phyloP scores from a whole-genome alignment of 2,329 filamentous ascomycete genomes.

The Escovopsis sp. region DNA sequence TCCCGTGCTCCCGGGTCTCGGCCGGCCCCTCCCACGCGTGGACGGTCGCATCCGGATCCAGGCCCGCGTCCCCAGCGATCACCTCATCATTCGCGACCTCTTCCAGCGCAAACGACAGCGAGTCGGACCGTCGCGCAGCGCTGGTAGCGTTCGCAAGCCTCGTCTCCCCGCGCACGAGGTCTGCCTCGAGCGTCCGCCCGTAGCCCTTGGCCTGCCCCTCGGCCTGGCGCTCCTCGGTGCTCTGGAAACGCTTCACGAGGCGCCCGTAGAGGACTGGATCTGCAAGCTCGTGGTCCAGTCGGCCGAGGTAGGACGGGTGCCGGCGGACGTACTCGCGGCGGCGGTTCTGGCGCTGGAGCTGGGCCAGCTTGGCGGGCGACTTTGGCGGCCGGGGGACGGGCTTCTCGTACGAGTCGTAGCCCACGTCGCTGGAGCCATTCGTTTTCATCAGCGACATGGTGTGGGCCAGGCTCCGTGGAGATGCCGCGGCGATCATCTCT shows the following conservation, averaged over 20 bases:
- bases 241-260: conserved; percentile 63
- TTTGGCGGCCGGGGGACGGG: conserved; percentile 29
- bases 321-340: conserved; percentile 60
- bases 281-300: conserved; percentile 37
- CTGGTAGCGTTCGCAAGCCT: conserved; percentile 43
- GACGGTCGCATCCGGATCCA: conserved; percentile 13
- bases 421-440: background rate
- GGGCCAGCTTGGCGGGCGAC: conserved; percentile 24
- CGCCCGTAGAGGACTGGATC: conserved; percentile 74
- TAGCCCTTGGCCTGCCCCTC: conserved; percentile 65
- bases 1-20: conserved; percentile 44
- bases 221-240: conserved; percentile 53
- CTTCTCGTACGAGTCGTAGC: conserved; percentile 12
- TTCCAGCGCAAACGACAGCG: no score
- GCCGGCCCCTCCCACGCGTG: conserved; percentile 15
- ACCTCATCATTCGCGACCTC: conserved; percentile 1
- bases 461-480: background rate
- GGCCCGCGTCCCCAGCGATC: background rate
- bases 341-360: conserved; percentile 55
- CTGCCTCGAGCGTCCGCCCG: conserved; percentile 62
- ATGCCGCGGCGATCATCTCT: background rate
- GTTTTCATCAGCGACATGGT: background rate
- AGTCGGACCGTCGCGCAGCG: conserved; percentile 11
- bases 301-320: conserved; percentile 56
- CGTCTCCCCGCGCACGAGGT: conserved; percentile 60